Conservation (phyloP, 345 rosid species). For the Cochlearia excelsa region DNA sequence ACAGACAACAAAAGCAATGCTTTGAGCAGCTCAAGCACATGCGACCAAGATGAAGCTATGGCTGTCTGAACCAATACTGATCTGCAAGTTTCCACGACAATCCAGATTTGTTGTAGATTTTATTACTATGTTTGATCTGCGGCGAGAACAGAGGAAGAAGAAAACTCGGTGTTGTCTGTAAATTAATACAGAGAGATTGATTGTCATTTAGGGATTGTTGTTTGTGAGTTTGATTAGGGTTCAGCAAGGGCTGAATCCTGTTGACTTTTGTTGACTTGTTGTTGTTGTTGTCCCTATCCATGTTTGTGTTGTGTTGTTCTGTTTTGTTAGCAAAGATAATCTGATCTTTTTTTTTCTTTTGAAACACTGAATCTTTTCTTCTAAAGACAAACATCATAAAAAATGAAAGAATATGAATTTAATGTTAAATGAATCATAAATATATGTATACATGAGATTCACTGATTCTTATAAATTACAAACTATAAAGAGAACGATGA, state of each 20-base stretch:
- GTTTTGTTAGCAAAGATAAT: constrained; percentile 14
- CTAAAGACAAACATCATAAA: constrained; percentile 18
- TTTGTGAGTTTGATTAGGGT: constrained; percentile 36
- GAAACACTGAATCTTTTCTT: constrained; percentile 10
- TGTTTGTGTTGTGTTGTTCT: constrained; percentile 26
- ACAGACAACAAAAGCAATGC: constrained; percentile 15
- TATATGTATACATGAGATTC: constrained; percentile 57
- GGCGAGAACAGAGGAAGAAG: constrained; percentile 16
- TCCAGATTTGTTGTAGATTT: constrained; percentile 27
- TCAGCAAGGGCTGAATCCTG: constrained; percentile 74
- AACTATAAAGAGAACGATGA: constrained; percentile 31
- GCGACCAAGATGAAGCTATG: constrained; percentile 35
- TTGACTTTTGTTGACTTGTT: constrained; percentile 16
- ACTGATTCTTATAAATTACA: constrained; percentile 77
- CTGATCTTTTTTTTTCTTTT: too few species aligned
- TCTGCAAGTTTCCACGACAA: constrained; percentile 17
- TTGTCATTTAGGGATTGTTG: constrained; percentile 31
- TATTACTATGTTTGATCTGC: constrained; percentile 26
- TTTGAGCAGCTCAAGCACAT: constrained; percentile 26
- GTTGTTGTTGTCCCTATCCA: constrained; percentile 27
- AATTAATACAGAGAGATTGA: constrained; percentile 45
- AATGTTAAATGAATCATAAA: constrained; percentile 46
- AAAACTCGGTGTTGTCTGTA: constrained; percentile 43
- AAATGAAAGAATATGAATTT: constrained; percentile 65
- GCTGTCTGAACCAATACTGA: constrained; percentile 20